These are phyloP conservation scores for Acanthamoeba triangularis DNA, from an alignment of 208 protist genomes.

Conservation along the genomic window DNA sequence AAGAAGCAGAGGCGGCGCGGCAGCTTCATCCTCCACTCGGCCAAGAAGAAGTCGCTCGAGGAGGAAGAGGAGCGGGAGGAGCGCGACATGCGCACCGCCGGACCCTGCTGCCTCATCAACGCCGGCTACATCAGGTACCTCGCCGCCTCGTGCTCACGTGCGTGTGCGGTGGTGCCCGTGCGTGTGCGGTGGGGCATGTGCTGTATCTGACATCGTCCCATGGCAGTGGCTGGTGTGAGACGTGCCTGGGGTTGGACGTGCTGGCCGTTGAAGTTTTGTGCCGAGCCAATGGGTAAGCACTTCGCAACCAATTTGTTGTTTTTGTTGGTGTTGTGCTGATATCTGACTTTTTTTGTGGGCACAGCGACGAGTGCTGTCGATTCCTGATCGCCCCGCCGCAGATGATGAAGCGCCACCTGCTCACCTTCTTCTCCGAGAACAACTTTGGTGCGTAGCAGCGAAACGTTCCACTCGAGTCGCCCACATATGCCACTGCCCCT, in stretches of 20 bases:
- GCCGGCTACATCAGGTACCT: conserved; percentile 31
- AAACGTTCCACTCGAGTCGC: too few species aligned
- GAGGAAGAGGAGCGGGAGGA: conserved; percentile 42
- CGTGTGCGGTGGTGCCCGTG: background rate
- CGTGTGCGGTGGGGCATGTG: background rate
- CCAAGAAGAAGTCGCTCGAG: conserved; percentile 51
- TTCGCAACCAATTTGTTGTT: too few species aligned
- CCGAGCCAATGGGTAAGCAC: background rate
- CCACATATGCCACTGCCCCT: too few species aligned
- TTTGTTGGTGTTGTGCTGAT: background rate
- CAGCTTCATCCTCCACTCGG: conserved; percentile 40
- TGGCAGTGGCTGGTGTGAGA: conserved; percentile 19
- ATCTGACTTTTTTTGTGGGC: background rate
- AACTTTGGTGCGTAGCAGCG: conserved; percentile 4
- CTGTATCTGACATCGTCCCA: background rate
- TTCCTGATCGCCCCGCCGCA: conserved; percentile 39
- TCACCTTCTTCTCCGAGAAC: conserved; percentile 53
- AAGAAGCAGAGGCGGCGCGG: conserved; percentile 21
- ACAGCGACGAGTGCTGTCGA: conserved; percentile 12
- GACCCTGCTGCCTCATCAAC: conserved; percentile 22
- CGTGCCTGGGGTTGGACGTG: conserved; percentile 16
- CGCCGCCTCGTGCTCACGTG: background rate
- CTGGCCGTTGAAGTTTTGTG: conserved; percentile 1
- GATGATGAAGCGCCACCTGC: conserved; percentile 35
- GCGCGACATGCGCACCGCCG: background rate